Evolutionary conservation across 1,139 yeast genomes (phyloP).

Genomic region (Sugiyamaella novakii): DNA sequence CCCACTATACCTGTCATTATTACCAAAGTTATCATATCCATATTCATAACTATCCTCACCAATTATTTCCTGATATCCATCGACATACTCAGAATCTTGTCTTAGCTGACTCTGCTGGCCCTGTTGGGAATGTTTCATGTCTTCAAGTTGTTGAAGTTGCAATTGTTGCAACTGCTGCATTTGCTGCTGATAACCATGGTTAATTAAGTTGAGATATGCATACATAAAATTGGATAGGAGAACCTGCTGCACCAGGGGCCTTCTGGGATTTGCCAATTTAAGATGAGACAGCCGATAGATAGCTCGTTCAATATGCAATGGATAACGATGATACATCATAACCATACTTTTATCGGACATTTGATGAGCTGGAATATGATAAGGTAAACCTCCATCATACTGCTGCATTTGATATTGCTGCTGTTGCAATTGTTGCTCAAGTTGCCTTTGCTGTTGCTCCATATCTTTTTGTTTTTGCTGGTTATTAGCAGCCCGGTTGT

Average conservation of each 20-base stretch:
- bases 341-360: constrained; percentile 42
- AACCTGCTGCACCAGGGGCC: constrained; percentile 91
- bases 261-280: constrained; percentile 88
- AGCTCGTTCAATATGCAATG: constrained; percentile 94
- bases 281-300: constrained; percentile 88
- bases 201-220: constrained; percentile 90
- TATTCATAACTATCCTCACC: constrained; percentile 13
- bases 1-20: constrained; percentile 18
- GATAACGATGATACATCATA: constrained; percentile 61
- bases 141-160: constrained; percentile 28
- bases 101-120: constrained; percentile 18
- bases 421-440: constrained; percentile 22
- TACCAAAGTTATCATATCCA: constrained; percentile 16
- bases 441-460: constrained; percentile 21
- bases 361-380: constrained; percentile 45
- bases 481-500: constrained; percentile 1
- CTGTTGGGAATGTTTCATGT: constrained; percentile 15
- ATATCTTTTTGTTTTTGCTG: constrained; percentile 10
- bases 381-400: constrained; percentile 41
- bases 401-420: constrained; percentile 28
- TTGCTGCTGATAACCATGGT: constrained; percentile 57
- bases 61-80: constrained; percentile 12
- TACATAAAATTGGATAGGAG: constrained; percentile 94
- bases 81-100: constrained; percentile 13
- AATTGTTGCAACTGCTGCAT: constrained; percentile 35